phyloP scores from a whole-genome alignment of 2,329 filamentous ascomycete species.

The Fusarium liriodendri region DNA sequence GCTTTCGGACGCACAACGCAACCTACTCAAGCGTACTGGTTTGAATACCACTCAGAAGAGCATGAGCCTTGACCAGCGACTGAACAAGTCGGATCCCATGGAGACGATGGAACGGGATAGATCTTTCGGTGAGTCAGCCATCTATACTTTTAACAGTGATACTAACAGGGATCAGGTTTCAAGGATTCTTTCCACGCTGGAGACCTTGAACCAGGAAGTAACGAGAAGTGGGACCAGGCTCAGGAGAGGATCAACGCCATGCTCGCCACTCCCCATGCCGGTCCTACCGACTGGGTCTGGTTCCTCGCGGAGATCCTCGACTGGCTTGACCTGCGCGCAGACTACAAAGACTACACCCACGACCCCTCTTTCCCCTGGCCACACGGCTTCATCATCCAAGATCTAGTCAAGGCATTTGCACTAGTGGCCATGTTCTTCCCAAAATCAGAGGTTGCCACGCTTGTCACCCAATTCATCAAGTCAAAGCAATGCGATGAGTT shows the following conservation, averaged over 20 bases:
- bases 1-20: background rate
- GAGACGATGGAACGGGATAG: constrained; percentile 43
- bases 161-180: constrained; percentile 23
- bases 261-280: constrained; percentile 17
- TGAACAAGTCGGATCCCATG: constrained; percentile 21
- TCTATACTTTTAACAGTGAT: fast-evolving
- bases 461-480: constrained; percentile 33
- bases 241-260: constrained; percentile 33
- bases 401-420: constrained; percentile 40
- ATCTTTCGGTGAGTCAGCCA: constrained; percentile 26
- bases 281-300: constrained; percentile 38
- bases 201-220: constrained; percentile 43
- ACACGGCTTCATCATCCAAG: constrained; percentile 41
- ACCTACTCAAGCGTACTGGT: constrained; percentile 24
- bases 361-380: constrained; percentile 39
- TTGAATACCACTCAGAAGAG: constrained; percentile 1
- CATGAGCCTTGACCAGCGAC: constrained; percentile 3
- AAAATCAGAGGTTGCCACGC: background rate
- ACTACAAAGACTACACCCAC: constrained; percentile 24
- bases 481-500: constrained; percentile 30
- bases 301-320: constrained; percentile 37
- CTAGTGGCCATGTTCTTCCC: constrained; percentile 46
- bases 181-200: constrained; percentile 43
- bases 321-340: constrained; percentile 36
- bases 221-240: constrained; percentile 26